These are phyloP conservation scores for Xanthoconium purpureum DNA, from an alignment of 768 basidiomycete species.

Conservation along the genomic window DNA sequence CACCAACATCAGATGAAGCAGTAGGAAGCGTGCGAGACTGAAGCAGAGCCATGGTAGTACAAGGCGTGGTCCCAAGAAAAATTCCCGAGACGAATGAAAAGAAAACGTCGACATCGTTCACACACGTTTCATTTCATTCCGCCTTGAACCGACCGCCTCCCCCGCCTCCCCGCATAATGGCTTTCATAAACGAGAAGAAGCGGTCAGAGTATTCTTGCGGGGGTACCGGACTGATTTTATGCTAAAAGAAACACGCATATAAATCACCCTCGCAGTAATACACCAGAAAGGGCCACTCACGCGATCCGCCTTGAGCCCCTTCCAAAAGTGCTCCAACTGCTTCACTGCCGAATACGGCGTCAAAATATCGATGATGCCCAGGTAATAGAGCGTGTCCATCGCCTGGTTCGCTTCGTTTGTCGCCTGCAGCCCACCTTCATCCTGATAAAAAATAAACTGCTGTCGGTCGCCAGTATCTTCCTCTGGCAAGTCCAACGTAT, in stretches of 20 bases:
- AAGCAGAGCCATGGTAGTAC: neutral
- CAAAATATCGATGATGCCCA: constrained; percentile 95
- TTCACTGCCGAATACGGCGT: constrained; percentile 83
- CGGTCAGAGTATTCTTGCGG: constrained; percentile 85
- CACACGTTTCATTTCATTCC: constrained; percentile 25
- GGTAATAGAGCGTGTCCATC: constrained; percentile 82
- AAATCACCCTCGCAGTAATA: constrained; percentile 4
- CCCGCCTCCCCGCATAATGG: constrained; percentile 79
- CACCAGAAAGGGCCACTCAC: constrained; percentile 47
- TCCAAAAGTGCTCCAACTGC: constrained; percentile 87
- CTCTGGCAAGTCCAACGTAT: constrained; percentile 55
- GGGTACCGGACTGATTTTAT: constrained; percentile 92
- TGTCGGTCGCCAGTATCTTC: constrained; percentile 54
- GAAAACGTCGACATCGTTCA: neutral
- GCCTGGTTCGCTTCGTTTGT: constrained; percentile 81
- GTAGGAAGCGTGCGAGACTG: neutral
- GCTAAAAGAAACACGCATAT: constrained; percentile 42
- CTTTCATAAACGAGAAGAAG: constrained; percentile 85
- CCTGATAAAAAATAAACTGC: constrained; percentile 92
- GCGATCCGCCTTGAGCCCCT: constrained; percentile 81
- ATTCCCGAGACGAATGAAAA: neutral
- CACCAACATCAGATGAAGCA: constrained; percentile 13
- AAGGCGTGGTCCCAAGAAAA: neutral
- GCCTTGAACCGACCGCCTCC: constrained; percentile 53
- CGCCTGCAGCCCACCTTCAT: constrained; percentile 89